phyloP scores from a whole-genome alignment of 257 asterid genomes.

The Prunella vulgaris region DNA sequence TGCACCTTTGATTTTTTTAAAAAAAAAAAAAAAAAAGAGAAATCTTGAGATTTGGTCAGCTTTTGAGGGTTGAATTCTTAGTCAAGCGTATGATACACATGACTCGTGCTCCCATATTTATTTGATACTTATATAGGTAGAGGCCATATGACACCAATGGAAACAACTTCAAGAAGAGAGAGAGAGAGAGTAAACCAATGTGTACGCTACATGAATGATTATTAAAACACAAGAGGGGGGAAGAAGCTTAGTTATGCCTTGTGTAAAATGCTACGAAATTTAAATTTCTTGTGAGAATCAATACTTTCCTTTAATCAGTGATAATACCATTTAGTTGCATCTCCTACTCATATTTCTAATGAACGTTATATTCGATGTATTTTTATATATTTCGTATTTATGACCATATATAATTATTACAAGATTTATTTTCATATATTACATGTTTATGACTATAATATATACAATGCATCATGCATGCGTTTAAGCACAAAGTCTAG shows the following conservation, averaged over 20 bases:
- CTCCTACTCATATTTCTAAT: background rate
- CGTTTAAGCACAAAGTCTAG: background rate
- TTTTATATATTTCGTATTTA: background rate
- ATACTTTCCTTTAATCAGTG: conserved; percentile 29
- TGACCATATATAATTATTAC: background rate
- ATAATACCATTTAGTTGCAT: background rate
- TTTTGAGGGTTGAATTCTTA: conserved; percentile 1
- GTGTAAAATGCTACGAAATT: conserved; percentile 22
- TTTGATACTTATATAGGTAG: conserved; percentile 14
- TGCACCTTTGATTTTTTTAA: conserved; percentile 15
- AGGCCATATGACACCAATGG: conserved; percentile 13
- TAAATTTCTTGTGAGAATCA: conserved; percentile 30
- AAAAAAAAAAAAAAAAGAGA: background rate
- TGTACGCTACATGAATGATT: conserved; percentile 20
- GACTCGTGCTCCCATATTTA: conserved; percentile 18
- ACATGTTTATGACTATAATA: background rate
- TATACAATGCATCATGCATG: background rate
- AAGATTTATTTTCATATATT: background rate
- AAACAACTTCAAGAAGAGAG: conserved; percentile 12
- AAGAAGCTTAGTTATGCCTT: conserved; percentile 22
- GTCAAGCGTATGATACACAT: background rate
- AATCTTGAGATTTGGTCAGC: conserved; percentile 6
- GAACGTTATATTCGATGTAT: background rate
- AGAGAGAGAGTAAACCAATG: conserved; percentile 27
- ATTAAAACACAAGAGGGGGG: conserved; percentile 11